Percentiles rank a stretch among this genome's conserved stretches.
Conservation (phyloP, 345 rosid genomes). For the Firmiana major region DNA sequence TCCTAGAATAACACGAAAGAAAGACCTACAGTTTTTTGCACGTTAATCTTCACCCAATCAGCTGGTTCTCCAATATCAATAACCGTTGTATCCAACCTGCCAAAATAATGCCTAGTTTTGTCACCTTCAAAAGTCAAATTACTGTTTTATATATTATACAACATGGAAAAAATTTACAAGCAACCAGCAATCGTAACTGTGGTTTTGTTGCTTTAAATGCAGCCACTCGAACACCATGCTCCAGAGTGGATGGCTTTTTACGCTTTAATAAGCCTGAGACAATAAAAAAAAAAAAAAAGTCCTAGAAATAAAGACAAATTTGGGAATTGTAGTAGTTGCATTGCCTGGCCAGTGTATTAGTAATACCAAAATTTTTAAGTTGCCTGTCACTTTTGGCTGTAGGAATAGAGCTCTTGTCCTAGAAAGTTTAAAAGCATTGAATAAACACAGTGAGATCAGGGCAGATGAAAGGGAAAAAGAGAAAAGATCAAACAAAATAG, state of each 20-base stretch:
- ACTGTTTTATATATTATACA: not conserved
- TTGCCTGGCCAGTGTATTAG: slow-evolving; percentile 4
- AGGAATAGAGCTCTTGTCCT: slow-evolving; percentile 50
- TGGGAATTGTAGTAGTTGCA: not conserved
- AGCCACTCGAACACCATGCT: slow-evolving; percentile 32
- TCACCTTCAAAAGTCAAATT: not conserved
- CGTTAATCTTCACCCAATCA: slow-evolving; percentile 72
- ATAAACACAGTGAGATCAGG: not conserved
- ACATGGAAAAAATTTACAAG: not conserved
- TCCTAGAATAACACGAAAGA: slow-evolving; percentile 8
- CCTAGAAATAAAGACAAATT: not conserved
- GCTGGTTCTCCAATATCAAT: slow-evolving; percentile 65
- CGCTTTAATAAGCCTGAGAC: slow-evolving; percentile 51
- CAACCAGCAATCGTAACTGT: slow-evolving; percentile 32
- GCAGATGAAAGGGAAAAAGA: not conserved
- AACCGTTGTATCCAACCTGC: slow-evolving; percentile 39
- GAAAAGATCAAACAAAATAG: not conserved
- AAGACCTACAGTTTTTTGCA: slow-evolving; percentile 49
- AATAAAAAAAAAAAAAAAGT: slow-evolving; percentile 12
- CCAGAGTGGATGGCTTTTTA: slow-evolving; percentile 39
- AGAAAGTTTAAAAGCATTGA: not conserved
- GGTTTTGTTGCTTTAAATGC: slow-evolving; percentile 34
- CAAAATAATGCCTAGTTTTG: slow-evolving; percentile 13
- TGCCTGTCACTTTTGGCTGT: slow-evolving; percentile 48
- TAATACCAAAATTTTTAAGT: slow-evolving; percentile 43